A percentile compares a stretch with the other conserved stretches of the same genome.
These are phyloP conservation scores for Pyrenophora tritici-repentis DNA, from an alignment of 2,329 filamentous ascomycete species.

Conservation along the genomic window DNA sequence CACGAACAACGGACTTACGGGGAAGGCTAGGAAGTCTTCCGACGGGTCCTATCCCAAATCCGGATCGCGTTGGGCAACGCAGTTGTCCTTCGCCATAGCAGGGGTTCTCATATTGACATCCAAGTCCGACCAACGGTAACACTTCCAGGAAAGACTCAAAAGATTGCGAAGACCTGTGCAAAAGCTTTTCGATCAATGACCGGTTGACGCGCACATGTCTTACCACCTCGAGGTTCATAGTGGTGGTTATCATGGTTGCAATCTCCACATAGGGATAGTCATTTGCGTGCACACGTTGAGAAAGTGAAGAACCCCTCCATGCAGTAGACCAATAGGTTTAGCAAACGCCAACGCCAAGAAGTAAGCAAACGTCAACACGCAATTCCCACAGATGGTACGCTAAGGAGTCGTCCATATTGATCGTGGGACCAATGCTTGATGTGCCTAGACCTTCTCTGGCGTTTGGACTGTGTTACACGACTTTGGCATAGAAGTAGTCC, in stretches of 20 bases:
- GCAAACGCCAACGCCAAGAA: slow-evolving; percentile 9
- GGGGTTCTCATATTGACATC: no score
- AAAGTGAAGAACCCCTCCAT: background rate
- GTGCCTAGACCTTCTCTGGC: background rate
- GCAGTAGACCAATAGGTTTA: background rate
- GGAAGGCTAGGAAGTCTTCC: slow-evolving; percentile 9
- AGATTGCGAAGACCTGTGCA: no score
- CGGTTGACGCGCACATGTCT: background rate
- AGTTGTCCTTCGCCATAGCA: background rate
- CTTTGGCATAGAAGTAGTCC: background rate
- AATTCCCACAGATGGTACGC: slow-evolving; percentile 1
- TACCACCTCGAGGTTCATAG: background rate
- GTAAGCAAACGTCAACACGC: slow-evolving; percentile 13
- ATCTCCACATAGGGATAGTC: no score
- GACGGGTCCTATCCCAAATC: slow-evolving; percentile 7
- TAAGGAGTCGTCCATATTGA: background rate
- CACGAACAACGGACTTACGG: background rate
- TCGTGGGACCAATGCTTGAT: background rate
- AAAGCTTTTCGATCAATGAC: background rate
- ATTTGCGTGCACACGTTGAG: background rate
- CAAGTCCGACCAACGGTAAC: no score
- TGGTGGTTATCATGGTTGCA: background rate
- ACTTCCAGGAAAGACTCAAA: no score
- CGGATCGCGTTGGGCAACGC: background rate
- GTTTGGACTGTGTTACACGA: slow-evolving; percentile 4